Evolutionary conservation across 495 filamentous ascomycete species (phyloP), one percentile per base, ranked within the genome.

Genomic region (Xeromyces bisporus): DNA sequence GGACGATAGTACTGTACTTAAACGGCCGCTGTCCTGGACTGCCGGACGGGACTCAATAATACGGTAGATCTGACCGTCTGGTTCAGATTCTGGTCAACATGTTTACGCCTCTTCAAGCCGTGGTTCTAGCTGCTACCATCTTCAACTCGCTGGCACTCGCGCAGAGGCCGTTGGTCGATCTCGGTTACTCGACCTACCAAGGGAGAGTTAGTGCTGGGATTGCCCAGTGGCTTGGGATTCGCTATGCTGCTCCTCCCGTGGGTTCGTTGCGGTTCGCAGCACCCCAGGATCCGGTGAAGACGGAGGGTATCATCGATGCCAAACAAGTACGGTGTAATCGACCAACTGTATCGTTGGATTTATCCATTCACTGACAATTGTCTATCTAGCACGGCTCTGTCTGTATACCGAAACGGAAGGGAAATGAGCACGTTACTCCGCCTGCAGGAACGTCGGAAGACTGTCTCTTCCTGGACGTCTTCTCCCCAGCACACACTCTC

Each of bases 391-490:
- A 26, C 33, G 39, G 26, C n/a, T n/a, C 58, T 0, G 42, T 69
- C 15, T 78, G 73, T 47, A 60, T 72, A 14, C 61, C 55, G 6
- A 67, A 56, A 2, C 58, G 46, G 27, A 35, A 28, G 14, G 43
- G 39, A n/a, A n/a, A n/a, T n/a, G n/a, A n/a, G n/a, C n/a, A n/a
- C n/a, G n/a, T n/a, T n/a, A n/a, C n/a, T n/a, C n/a, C n/a, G n/a
- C 65, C 40, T 11, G 17, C 5, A 3, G 53, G 37, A 1, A 51
- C 64, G 23, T 62, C 63, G 9, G 80, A 87, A 44, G 79, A 87
- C 39, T 85, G 80, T 46, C 66, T 87, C 1, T 81, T 75, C 36
- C 56, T 73, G 7, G 74, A 84, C 39, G 64, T 87, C n/a, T 83
- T 69, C 52, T 67, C 76, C 3, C 79, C 80, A 2, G 47, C 64